Conservation (phyloP, 1,139 yeast species). For the Nadsonia starkeyi-henricii region DNA sequence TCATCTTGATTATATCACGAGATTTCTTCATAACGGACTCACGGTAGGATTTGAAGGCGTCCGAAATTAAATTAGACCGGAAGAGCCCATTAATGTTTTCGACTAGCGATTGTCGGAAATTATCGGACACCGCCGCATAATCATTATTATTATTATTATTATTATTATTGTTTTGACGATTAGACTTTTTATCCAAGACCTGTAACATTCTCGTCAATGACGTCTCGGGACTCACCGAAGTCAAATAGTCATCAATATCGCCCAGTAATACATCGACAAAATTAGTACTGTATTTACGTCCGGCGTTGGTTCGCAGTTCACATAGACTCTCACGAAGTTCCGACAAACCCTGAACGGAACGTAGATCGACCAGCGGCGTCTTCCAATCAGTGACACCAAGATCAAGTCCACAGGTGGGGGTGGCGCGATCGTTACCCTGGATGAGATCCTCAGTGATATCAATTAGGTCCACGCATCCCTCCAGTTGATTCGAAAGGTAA, state of each 20-base stretch:
- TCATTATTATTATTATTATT: slow-evolving; percentile 2
- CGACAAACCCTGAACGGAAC: slow-evolving; percentile 43
- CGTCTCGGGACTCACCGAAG: slow-evolving; percentile 33
- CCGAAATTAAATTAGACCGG: slow-evolving; percentile 48
- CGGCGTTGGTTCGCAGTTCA: slow-evolving; percentile 43
- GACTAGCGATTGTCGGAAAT: slow-evolving; percentile 29
- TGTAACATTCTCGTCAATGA: slow-evolving; percentile 38
- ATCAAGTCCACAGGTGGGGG: background rate
- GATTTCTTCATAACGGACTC: slow-evolving; percentile 55
- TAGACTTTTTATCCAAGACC: slow-evolving; percentile 14
- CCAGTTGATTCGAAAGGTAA: slow-evolving; percentile 18
- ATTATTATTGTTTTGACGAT: slow-evolving; percentile 1
- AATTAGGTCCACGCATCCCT: slow-evolving; percentile 38
- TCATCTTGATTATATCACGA: slow-evolving; percentile 52
- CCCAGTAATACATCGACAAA: slow-evolving; percentile 41
- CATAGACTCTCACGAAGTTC: slow-evolving; percentile 38
- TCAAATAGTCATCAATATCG: slow-evolving; percentile 49
- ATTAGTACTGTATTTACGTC: slow-evolving; percentile 47
- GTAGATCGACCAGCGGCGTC: slow-evolving; percentile 37
- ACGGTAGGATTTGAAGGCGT: slow-evolving; percentile 54
- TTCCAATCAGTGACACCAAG: slow-evolving; percentile 29
- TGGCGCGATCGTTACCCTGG: slow-evolving; percentile 33
- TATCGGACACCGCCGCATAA: slow-evolving; percentile 27
- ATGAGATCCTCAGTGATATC: slow-evolving; percentile 44
- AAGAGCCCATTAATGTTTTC: slow-evolving; percentile 41